Conservation (phyloP, 225 moss, liverwort and hornwort genomes). For the Neckera pumila region DNA sequence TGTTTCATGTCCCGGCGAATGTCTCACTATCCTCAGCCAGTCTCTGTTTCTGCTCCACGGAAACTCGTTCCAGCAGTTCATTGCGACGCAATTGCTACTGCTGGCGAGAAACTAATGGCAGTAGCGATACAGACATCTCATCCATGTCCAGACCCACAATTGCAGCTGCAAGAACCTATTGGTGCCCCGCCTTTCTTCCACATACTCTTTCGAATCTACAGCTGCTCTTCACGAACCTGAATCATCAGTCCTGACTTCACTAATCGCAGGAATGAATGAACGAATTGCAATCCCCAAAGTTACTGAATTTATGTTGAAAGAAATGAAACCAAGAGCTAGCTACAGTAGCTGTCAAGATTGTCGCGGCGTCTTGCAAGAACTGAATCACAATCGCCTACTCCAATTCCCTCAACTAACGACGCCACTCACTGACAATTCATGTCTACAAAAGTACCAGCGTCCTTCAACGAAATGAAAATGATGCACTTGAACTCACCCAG, state of each 20-base stretch:
- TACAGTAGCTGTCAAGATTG: neutral
- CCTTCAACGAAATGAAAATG: neutral
- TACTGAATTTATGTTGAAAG: neutral
- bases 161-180: neutral
- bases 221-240: neutral
- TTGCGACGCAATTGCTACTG: neutral
- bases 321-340: neutral
- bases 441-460: neutral
- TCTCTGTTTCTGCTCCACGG: neutral
- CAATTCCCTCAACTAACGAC: neutral
- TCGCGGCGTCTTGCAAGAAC: neutral
- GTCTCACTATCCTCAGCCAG: neutral
- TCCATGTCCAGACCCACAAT: neutral
- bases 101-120: neutral
- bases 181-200: neutral
- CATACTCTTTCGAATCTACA: neutral
- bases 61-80: neutral
- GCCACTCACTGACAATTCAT: neutral
- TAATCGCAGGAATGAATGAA: neutral
- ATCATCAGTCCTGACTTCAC: neutral
- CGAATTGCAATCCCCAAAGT: neutral
- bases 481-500: neutral
- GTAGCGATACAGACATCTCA: neutral
- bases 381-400: neutral
- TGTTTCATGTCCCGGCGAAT: neutral